Evolutionary conservation across 495 filamentous ascomycete genomes (phyloP), one percentile per base, ranked within the genome.

Genomic region (Xylaria curta): DNA sequence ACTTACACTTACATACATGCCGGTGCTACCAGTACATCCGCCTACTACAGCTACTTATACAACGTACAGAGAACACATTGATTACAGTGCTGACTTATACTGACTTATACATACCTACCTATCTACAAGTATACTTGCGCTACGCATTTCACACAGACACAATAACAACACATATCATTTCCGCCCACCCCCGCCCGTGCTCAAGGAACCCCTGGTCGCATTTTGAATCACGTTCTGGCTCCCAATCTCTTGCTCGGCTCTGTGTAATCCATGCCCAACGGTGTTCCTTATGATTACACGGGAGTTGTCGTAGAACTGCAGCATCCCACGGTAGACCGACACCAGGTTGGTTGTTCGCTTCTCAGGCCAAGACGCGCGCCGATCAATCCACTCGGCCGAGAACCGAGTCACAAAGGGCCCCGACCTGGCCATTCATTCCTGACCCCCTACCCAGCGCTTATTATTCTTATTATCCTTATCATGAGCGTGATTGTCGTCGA

Each of bases 361-460:
- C 26, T 6, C 26, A 36, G 47, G 53, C 53, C 66, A 46, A 59
- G 66, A 38, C 47, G 36, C 53, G 51, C 13, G 26, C 21, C 7
- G 19, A 49, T n/a, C 47, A 59, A 59, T 36, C 68, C 46, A 70
- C 60, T 70, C 68, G 68, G 68, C 68, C 68, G 68, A 70, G 59
- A 70, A 54, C 46, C 68, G 59, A 33, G 42, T 51, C 46, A 33
- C 64, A 19, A 70, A 58, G 28, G 28, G 15, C 49, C 46, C 59
- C 31, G 68, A 44, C 58, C 28, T 70, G 53, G 56, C 40, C 26
- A 26, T 49, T 61, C 66, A 59, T 53, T 42, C 66, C 21, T 51
- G 46, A 15, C 33, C 21, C 44, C 46, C 19, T n/a, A 42, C 51
- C 53, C 24, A 26, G 36, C 53, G 38, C 66, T 31, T 68, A 68